Conservation (phyloP, 169 alveolate genomes). For the Cyclospora cayetanensis region DNA sequence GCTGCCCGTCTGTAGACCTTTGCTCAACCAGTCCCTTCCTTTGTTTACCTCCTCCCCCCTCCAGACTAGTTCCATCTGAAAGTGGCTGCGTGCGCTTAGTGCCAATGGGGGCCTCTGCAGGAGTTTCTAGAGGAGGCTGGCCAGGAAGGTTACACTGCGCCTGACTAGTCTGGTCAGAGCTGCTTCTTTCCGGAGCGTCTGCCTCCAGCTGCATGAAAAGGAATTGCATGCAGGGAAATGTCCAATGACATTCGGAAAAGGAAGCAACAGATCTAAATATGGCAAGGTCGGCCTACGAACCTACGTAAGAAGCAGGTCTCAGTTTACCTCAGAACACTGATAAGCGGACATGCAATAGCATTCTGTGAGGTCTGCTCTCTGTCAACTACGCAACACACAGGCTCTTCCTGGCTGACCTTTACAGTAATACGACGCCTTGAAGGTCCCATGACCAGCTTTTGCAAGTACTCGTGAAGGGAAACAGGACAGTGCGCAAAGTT, state of each 20-base stretch:
- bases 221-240: too few relatives aligned
- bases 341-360: too few relatives aligned
- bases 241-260: too few relatives aligned
- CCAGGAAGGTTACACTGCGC: background rate
- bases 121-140: background rate
- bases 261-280: background rate
- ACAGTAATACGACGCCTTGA: conserved; percentile 1
- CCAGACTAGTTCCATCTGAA: too few relatives aligned
- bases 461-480: background rate
- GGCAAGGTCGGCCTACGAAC: too few relatives aligned
- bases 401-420: conserved; percentile 10
- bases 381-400: too few relatives aligned
- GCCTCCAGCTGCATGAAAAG: conserved; percentile 1
- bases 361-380: too few relatives aligned
- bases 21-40: background rate
- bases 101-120: background rate
- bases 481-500: conserved; percentile 4
- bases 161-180: background rate
- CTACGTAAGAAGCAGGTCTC: too few relatives aligned
- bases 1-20: background rate
- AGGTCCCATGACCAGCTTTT: background rate
- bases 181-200: background rate
- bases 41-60: too few relatives aligned
- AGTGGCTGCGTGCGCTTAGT: background rate
- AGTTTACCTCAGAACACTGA: too few relatives aligned